Conservation (phyloP, 2,329 filamentous ascomycete species). For the Paraconiothyrium brasiliense region DNA sequence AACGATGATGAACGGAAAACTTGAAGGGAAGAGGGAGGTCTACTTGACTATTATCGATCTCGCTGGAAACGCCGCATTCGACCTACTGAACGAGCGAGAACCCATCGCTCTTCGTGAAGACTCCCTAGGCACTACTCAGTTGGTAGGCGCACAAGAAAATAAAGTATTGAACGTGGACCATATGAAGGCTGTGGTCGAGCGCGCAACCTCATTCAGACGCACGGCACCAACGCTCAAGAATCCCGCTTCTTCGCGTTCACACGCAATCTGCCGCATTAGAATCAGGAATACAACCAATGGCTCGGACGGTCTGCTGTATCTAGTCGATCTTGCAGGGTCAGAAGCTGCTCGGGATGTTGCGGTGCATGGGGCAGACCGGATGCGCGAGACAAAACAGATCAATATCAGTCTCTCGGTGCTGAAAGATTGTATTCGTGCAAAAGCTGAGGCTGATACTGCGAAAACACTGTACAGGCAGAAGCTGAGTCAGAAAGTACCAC, state of each 20-base stretch:
- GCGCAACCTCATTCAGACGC: conserved; percentile 52
- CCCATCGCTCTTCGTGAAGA: conserved; percentile 59
- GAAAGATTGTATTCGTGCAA: conserved; percentile 63
- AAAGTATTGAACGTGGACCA: conserved; percentile 39
- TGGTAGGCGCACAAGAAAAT: conserved; percentile 56
- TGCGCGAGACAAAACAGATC: conserved; percentile 60
- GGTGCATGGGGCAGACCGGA: conserved; percentile 54
- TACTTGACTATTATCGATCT: conserved; percentile 54
- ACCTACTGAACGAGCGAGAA: conserved; percentile 52
- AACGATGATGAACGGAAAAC: conserved; percentile 40
- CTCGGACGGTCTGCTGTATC: conserved; percentile 57
- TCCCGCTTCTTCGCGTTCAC: conserved; percentile 59
- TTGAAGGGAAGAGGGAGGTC: conserved; percentile 38
- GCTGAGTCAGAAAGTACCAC: conserved; percentile 39
- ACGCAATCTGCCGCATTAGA: conserved; percentile 60
- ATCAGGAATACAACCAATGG: conserved; percentile 46
- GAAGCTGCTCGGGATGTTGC: conserved; percentile 58
- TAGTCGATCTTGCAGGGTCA: conserved; percentile 61
- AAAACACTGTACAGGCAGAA: conserved; percentile 11
- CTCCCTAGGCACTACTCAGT: conserved; percentile 54
- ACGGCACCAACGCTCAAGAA: conserved; percentile 59
- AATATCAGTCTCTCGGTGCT: conserved; percentile 60
- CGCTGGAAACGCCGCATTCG: conserved; percentile 36
- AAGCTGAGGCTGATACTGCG: conserved; percentile 47
- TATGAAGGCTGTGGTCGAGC: conserved; percentile 49